Evolutionary conservation across 2,329 filamentous ascomycete genomes (phyloP), one percentile per base, ranked within the genome.

Genomic region (Colletotrichum truncatum): DNA sequence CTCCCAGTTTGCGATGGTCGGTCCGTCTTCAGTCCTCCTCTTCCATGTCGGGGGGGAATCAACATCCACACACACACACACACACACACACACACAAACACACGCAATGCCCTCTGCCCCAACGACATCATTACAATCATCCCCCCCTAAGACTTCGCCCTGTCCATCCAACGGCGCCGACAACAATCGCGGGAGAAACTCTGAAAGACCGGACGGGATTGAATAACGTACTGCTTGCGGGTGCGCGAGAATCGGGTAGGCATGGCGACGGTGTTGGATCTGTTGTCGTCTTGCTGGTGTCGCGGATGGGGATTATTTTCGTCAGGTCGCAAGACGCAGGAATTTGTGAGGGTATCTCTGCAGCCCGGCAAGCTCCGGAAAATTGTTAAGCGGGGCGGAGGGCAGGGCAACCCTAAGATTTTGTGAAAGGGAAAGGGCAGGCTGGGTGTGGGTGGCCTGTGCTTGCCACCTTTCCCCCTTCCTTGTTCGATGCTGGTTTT

Each of bases 171-270:
- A 68, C 30, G 11, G 39, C 64, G 67, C 59, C 66, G 41, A 61
- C 66, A 64, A 61, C 62, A 65, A 65, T 68, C 66, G 49, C 67
- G 67, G 57, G 51, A 60, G 55, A 68, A 62, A 30, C 51, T 46
- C 56, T 46, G 30, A 26, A 32, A n/a, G 45, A 41, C 39, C 25
- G 49, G n/a, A 45, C 51, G 36, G 60, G 25, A 52, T 66, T 69
- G 57, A 67, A 67, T 34, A 74, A 89, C 89, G 76, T 89, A 91
- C 88, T 90, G 90, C 88, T 92, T 93, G 84, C 90, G 87, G 82
- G 90, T 93, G 85, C 92, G 91, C 78, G 86, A 87, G 74, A 89
- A 85, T 82, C 89, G 85, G 82, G 90, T 92, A 89, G 90, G 90
- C 64, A 66, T 66, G 64, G 59, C 64, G 64, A 64, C 64, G 64